Base-by-base conservation (phyloP, 83 land plant species). In the Isoetes engelmannii region DNA sequence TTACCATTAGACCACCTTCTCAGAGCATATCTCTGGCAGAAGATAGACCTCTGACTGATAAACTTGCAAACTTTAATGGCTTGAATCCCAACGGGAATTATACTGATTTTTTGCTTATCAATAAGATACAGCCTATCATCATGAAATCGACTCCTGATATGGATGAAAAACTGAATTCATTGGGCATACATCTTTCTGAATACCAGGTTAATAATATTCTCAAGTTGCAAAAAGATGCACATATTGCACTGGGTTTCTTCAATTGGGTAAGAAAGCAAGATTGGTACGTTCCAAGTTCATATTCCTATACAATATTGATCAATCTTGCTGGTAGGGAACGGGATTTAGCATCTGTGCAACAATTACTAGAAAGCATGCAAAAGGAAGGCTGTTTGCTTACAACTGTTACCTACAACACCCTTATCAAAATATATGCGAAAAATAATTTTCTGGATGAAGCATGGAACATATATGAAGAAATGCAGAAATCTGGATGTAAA, bases 261-360 rank as follows among this genome's bases (percentile, higher is more conserved):
- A 65, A 81, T 4, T 90, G 96, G 96, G 83, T 84, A n/a, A 79
- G 80, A 63, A 73, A 87, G 75, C 92, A 87, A 70, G 37, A 67
- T 12, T 85, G 92, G 87, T 85, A 83, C 53, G 28, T 61, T 57
- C 86, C 82, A 0, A 73, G 61, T 62, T 77, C 80, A 46, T 81
- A 84, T 56, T 63, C 73, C 45, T 90, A 75, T 75, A 46, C 66
- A 12, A 20, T 76, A 45, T 61, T 90, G 71, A 74, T 90, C 59
- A 86, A 83, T 63, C 68, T 68, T 9, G 64, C 85, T 58, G 75
- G 76, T 15, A 50, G 70, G 19, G 70, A 44, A 15, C 63, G 69
- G n/a, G 77, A 87, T 51, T 76, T 75, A 57, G 82, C 81, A 44
- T 76, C 62, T 50, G 72, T 90, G 45, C 81, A 71, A 47, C 72